A percentile compares a stretch with the other conserved stretches of the same genome.
phyloP scores from a whole-genome alignment of 495 filamentous ascomycete genomes.

The Neurospora tetrasperma region DNA sequence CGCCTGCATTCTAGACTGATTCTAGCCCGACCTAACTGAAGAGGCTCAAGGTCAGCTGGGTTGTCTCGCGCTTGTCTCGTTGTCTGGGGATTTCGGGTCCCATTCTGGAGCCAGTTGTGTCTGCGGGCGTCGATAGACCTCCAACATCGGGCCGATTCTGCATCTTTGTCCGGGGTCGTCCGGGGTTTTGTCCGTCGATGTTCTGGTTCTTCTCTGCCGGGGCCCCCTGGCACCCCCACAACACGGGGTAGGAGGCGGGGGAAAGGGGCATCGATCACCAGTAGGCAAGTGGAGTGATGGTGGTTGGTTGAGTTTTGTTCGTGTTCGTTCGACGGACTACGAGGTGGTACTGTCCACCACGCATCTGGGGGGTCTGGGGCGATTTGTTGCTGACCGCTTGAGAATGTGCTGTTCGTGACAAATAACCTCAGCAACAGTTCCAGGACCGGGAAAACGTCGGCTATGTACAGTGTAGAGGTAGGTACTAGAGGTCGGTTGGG shows the following conservation, averaged over 20 bases:
- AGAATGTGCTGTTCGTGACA: not conserved
- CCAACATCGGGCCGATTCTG: not conserved
- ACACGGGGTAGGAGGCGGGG: not conserved
- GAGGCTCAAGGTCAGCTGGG: not conserved
- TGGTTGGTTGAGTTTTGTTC: not conserved
- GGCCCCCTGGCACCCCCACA: not conserved
- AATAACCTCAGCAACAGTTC: not conserved
- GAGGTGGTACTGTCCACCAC: not conserved
- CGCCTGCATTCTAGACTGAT: not conserved
- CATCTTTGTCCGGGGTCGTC: not conserved
- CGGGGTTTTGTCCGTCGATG: not conserved
- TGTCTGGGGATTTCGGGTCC: not conserved
- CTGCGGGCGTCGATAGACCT: not conserved
- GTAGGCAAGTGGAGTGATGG: not conserved
- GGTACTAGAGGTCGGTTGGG: too few species aligned
- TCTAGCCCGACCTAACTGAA: not conserved
- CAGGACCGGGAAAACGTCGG: not conserved
- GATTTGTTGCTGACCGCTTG: not conserved
- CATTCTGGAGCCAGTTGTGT: not conserved
- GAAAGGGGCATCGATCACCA: not conserved
- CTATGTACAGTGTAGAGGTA: too few species aligned
- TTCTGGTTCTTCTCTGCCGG: not conserved
- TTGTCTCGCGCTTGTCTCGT: not conserved
- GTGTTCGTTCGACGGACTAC: not conserved
- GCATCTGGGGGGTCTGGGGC: not conserved